Base-by-base conservation (phyloP, 352 stramenopile genomes). In the Elongisporangium undulatum region DNA sequence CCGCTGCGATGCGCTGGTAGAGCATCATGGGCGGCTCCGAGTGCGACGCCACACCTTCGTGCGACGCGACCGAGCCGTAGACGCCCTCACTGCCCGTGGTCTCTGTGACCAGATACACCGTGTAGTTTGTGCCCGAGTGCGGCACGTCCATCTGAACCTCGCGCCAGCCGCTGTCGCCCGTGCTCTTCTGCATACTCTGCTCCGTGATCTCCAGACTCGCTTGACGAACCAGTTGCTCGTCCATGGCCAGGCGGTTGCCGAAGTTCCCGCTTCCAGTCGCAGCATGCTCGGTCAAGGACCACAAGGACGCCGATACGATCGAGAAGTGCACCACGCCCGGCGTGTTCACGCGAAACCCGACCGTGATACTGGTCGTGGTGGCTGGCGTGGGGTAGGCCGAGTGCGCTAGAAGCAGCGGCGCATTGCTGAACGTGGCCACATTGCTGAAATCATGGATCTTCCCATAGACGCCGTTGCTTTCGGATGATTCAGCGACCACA, bases 51-150 rank as follows among this genome's bases (percentile, higher is more conserved):
- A 94, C 81, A 2, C 71, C 56, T n/a, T 67, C 26, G 24, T 92
- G 81, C 8, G 67, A 77, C 2, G 85, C 85, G 17, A 94, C 82
- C 9, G 68, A 80, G 0, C 85, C 85, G 54, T 82, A 94, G 20
- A 92, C 82, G 3, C 85, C 85, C 16, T 85, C 79, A 41, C 82
- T 92, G 39, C 55, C 60, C 9, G 65, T 69, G 0, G 82, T 94
- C 59, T 94, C 85, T 0, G 85, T 88, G 10, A 91, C 82, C 12
- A 94, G 57, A 53, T 84, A 70, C n/a, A 92, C 66, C 0, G 81
- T 90, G 68, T 92, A 92, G 60, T 88, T 89, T 0, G 61, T 53
- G 6, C 75, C 77, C 12, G 79, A 57, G 4, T 64, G 59, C 10
- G 85, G 82, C 0, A 91, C 83, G 16, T 58, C 60, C 20, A 93